These are phyloP conservation scores for Globisporangium barbulae DNA, from an alignment of 352 stramenopile species.

Conservation along the genomic window DNA sequence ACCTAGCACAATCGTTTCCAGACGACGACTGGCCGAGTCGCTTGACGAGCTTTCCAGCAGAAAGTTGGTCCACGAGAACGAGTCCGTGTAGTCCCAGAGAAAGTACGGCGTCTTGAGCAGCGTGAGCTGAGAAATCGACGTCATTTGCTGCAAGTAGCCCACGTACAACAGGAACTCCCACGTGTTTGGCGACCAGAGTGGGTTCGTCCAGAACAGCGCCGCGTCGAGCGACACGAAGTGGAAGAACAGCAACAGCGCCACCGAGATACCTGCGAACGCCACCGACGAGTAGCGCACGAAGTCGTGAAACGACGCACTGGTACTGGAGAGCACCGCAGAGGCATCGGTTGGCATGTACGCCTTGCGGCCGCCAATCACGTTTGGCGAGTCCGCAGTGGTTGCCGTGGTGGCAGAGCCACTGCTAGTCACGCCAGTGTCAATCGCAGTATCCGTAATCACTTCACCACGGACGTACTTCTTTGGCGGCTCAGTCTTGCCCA, in stretches of 20 bases:
- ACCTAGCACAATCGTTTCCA: constrained; percentile 50
- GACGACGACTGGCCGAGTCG: constrained; percentile 24
- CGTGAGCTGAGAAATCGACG: constrained; percentile 52
- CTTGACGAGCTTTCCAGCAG: constrained; percentile 7
- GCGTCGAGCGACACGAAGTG: constrained; percentile 58
- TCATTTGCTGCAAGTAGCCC: constrained; percentile 67
- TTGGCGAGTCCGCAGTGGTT: constrained; percentile 22
- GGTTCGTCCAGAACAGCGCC: constrained; percentile 31
- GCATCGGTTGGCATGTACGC: constrained; percentile 45
- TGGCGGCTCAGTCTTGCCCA: constrained; percentile 24
- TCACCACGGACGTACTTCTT: constrained; percentile 51
- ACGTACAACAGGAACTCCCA: constrained; percentile 75
- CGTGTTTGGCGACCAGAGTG: constrained; percentile 66
- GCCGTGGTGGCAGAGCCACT: constrained; percentile 18
- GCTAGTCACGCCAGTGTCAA: constrained; percentile 4
- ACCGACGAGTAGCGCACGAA: constrained; percentile 44
- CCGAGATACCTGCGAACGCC: constrained; percentile 59
- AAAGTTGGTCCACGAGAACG: constrained; percentile 72
- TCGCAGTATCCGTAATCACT: background rate
- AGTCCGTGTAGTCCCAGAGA: constrained; percentile 66
- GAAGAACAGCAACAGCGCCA: constrained; percentile 58
- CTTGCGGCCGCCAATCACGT: constrained; percentile 57
- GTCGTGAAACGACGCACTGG: constrained; percentile 50
- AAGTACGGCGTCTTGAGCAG: constrained; percentile 58
- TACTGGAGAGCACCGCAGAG: constrained; percentile 38